A percentile compares a stretch with the other conserved stretches of the same genome.
Evolutionary conservation across 2,329 filamentous ascomycete genomes (phyloP).

Genomic region (Diaporthe citri): DNA sequence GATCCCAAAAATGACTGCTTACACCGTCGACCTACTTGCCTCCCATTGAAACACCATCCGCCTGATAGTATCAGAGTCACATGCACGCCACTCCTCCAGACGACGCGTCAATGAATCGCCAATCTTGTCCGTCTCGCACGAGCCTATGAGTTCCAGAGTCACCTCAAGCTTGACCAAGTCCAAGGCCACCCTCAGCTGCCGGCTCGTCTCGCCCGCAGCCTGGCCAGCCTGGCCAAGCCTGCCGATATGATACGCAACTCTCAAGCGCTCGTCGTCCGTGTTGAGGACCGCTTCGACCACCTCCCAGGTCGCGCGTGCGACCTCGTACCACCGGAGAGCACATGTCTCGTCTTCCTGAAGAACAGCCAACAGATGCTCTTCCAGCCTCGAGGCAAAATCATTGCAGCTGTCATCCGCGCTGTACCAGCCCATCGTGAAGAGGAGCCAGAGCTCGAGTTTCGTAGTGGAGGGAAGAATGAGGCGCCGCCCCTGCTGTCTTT

Average conservation of each 20-base stretch:
- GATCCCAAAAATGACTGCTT: too few relatives aligned
- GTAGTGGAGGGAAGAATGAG: slow-evolving; percentile 4
- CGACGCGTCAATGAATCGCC: not conserved
- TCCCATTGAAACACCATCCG: slow-evolving; percentile 21
- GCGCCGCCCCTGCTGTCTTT: not conserved
- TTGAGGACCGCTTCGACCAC: not conserved
- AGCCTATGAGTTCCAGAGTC: not conserved
- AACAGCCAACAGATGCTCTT: not conserved
- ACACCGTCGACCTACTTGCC: too few relatives aligned
- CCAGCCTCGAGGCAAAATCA: not conserved
- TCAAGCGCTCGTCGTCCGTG: not conserved
- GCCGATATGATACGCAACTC: slow-evolving; percentile 8
- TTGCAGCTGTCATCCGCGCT: not conserved
- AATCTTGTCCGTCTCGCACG: not conserved
- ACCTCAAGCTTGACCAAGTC: slow-evolving; percentile 32
- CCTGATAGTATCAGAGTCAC: slow-evolving; percentile 3
- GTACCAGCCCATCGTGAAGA: not conserved
- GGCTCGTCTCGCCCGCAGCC: not conserved
- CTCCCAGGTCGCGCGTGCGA: not conserved
- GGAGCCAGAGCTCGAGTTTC: slow-evolving; percentile 26
- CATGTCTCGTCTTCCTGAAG: not conserved
- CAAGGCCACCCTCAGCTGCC: not conserved
- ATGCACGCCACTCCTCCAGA: slow-evolving; percentile 19
- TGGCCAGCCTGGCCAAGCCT: not conserved
- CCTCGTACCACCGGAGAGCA: slow-evolving; percentile 11